A percentile compares a stretch with the other conserved stretches of the same genome.
Evolutionary conservation across 768 basidiomycete genomes (phyloP).

Genomic region (Xerocomellus amylosporus): DNA sequence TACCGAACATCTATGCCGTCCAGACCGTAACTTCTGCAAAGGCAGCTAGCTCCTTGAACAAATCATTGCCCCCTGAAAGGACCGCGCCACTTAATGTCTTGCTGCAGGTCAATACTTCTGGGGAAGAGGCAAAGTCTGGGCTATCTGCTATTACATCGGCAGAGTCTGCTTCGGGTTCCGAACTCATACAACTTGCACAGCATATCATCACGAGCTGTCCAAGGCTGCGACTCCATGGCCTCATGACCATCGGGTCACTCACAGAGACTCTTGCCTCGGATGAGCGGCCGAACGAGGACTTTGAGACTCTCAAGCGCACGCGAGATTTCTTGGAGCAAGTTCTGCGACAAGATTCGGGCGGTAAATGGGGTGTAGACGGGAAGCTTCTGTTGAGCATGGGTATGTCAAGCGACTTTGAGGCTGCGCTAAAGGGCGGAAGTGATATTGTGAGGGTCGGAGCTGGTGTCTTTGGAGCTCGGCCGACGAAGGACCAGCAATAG

Average conservation of each 20-base stretch:
- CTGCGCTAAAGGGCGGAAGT: constrained; percentile 79
- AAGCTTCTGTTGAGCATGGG: constrained; percentile 82
- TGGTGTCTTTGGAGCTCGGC: constrained; percentile 78
- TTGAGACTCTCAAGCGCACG: constrained; percentile 63
- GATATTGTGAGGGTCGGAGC: constrained; percentile 91
- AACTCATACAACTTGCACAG: constrained; percentile 62
- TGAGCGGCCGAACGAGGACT: constrained; percentile 64
- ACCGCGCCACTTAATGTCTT: constrained; percentile 69
- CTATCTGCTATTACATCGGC: constrained; percentile 53
- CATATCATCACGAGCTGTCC: constrained; percentile 75
- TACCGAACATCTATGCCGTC: constrained; percentile 83
- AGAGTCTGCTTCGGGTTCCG: constrained; percentile 37
- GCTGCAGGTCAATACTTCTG: constrained; percentile 93
- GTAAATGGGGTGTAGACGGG: constrained; percentile 50
- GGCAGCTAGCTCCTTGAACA: constrained; percentile 76
- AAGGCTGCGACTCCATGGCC: constrained; percentile 68
- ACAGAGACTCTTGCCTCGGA: constrained; percentile 54
- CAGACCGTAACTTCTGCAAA: constrained; percentile 86
- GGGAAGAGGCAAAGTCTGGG: constrained; percentile 90
- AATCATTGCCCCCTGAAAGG: constrained; percentile 59
- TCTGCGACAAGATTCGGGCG: constrained; percentile 33
- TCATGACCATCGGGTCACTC: constrained; percentile 96
- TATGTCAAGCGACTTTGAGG: constrained; percentile 94
- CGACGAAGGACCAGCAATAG: constrained; percentile 42
- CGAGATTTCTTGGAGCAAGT: constrained; percentile 53